Conservation (phyloP, 805 yeast species). For the Wickerhamiella australiensis region DNA sequence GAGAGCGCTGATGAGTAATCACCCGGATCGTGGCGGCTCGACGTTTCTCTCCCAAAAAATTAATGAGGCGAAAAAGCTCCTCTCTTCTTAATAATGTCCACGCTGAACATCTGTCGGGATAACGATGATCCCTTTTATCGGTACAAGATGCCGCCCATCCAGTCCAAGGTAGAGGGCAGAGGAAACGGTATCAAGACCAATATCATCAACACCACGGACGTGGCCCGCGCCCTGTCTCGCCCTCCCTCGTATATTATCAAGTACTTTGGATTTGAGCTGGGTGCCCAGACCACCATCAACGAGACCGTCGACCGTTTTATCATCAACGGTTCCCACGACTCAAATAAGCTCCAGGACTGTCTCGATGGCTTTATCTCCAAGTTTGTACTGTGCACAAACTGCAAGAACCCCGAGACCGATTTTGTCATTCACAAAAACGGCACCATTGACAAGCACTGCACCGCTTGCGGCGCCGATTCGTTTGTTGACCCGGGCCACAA, state of each 20-base stretch:
- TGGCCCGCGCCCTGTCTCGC: conserved; percentile 86
- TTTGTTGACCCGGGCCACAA: conserved; percentile 75
- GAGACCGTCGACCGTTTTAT: conserved; percentile 75
- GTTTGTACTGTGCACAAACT: conserved; percentile 85
- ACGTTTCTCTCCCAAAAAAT: conserved; percentile 80
- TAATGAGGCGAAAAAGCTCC: conserved; percentile 39
- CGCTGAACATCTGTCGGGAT: conserved; percentile 89
- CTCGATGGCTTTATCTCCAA: conserved; percentile 88
- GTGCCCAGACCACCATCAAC: conserved; percentile 83
- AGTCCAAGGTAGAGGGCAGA: conserved; percentile 94
- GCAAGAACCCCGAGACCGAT: conserved; percentile 97
- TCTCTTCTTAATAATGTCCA: conserved; percentile 29
- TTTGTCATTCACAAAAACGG: conserved; percentile 67
- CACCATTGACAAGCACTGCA: conserved; percentile 78
- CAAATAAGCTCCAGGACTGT: conserved; percentile 79
- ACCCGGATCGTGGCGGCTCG: conserved; percentile 91
- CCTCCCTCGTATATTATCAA: conserved; percentile 87
- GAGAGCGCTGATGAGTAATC: conserved; percentile 73
- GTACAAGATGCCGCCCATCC: conserved; percentile 97
- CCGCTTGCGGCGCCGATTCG: conserved; percentile 92
- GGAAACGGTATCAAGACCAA: conserved; percentile 99
- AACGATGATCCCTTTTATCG: conserved; percentile 98
- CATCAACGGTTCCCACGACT: conserved; percentile 91
- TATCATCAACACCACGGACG: conserved; percentile 78
- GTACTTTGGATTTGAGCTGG: conserved; percentile 91